Base-by-base conservation (phyloP, 176 grass and related monocot species). In the Typha latifolia region DNA sequence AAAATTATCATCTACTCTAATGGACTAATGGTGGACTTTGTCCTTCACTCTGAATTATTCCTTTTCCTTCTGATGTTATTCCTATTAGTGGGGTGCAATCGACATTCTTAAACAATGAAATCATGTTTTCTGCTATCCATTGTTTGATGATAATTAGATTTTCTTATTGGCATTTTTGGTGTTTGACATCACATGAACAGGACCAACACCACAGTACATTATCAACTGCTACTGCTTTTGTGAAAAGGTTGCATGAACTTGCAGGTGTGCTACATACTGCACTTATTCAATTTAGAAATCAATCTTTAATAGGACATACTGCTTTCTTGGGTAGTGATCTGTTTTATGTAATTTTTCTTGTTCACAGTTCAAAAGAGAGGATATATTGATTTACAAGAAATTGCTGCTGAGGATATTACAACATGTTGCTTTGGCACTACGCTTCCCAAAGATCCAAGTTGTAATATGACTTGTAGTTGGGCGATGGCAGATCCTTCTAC, bases 241-340 rank as follows among this genome's bases (percentile, higher is more conserved):
- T 96, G 67, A 85, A 72, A 47, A 90, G 76, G 69, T 63, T 96
- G 47, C 92, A 96, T 77, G 82, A 96, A 53, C 81, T 96, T 81
- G 81, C 92, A 89, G 92, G 92, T 96, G 11, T 32, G 23, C 6
- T 14, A 14, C 32, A 43, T 3, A 10, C n/a, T 63, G 15, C 14
- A 20, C 34, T 15, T 62, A 16, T 37, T 37, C 34, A 0, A 37
- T 37, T 6, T 37, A 37, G 2, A 37, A 37, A 37, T 37, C 34
- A 37, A 37, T 37, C 34, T 37, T 37, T 37, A 51, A 37, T 51
- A 5, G 9, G 2, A 11, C 4, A 13, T 12, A 15, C 26, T 31
- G 24, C 31, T 15, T 73, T 31, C 18, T 16, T 32, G 16, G 12
- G 15, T 69, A 18, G 7, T 57, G 52, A 8, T 57, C 19, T 57